Percentiles rank a stretch among this genome's conserved stretches.
phyloP scores from a whole-genome alignment of 495 filamentous ascomycete genomes.

The Annulohypoxylon maeteangense region DNA sequence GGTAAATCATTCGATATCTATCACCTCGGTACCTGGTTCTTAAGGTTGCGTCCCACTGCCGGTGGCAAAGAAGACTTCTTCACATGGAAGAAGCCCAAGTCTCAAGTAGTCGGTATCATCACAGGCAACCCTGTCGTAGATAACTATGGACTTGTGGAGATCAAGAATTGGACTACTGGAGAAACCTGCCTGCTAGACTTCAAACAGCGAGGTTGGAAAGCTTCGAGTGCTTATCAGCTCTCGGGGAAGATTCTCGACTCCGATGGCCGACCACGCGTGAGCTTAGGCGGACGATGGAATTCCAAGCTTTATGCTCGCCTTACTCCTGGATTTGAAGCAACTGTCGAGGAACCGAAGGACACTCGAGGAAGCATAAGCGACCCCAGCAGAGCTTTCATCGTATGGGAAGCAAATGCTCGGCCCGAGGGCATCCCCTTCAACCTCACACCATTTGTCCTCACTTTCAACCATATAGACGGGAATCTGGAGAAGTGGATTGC shows the following conservation, averaged over 20 bases:
- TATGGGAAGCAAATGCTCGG: conserved; percentile 88
- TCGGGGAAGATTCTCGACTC: conserved; percentile 82
- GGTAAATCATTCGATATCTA: conserved; percentile 98
- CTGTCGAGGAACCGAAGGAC: conserved; percentile 66
- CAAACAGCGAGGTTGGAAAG: conserved; percentile 95
- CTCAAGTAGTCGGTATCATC: conserved; percentile 97
- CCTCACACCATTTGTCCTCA: conserved; percentile 93
- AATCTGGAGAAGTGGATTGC: conserved; percentile 76
- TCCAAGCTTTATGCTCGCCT: conserved; percentile 95
- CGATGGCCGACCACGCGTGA: conserved; percentile 80
- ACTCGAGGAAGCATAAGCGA: conserved; percentile 59
- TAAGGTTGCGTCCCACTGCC: conserved; percentile 80
- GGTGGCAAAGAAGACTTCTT: conserved; percentile 87
- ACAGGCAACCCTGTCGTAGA: conserved; percentile 97
- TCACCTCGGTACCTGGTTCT: conserved; percentile 95
- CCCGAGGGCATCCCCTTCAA: conserved; percentile 94
- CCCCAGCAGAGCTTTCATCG: conserved; percentile 79
- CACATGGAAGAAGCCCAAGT: conserved; percentile 99
- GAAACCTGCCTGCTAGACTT: conserved; percentile 92
- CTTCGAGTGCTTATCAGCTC: conserved; percentile 86
- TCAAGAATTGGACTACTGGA: conserved; percentile 96
- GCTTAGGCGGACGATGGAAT: conserved; percentile 94
- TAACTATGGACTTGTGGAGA: conserved; percentile 97
- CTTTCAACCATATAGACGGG: conserved; percentile 88
- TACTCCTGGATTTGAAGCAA: conserved; percentile 87